Percentiles rank a stretch among this genome's conserved stretches.
Conservation (phyloP, 2,329 filamentous ascomycete genomes). For the Colletotrichum karsti region DNA sequence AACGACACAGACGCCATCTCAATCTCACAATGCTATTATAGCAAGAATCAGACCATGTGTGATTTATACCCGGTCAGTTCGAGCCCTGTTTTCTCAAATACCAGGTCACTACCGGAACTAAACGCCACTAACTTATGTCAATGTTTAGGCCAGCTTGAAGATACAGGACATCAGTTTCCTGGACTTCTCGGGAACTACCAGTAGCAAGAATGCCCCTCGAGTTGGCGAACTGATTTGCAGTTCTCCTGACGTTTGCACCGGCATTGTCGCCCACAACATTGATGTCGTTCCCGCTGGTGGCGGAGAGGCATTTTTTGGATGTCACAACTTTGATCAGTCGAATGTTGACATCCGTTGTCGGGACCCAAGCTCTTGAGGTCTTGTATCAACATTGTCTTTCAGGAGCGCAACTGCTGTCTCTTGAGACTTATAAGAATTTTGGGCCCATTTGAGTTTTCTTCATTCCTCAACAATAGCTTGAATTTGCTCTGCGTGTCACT, state of each 20-base stretch:
- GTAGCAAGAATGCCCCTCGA: background rate
- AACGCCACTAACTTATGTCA: background rate
- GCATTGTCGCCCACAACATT: conserved; percentile 4
- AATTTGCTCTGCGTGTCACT: no score
- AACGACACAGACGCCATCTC: background rate
- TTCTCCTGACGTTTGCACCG: background rate
- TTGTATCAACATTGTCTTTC: no score
- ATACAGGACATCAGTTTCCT: conserved; percentile 5
- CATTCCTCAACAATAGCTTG: no score
- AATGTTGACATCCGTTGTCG: conserved; percentile 3
- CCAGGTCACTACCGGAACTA: no score
- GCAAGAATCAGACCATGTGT: background rate
- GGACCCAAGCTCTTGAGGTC: no score
- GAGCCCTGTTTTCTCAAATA: no score
- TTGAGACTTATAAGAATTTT: no score
- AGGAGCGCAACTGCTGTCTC: no score
- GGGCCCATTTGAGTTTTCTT: no score
- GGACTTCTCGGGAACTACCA: conserved; percentile 1
- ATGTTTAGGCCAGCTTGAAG: background rate
- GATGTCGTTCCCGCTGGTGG: conserved; percentile 4
- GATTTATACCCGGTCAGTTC: background rate
- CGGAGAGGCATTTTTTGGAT: background rate
- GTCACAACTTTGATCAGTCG: conserved; percentile 9
- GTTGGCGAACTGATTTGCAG: conserved; percentile 16
- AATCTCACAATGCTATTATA: background rate